Percentiles rank a stretch among this genome's conserved stretches.
phyloP scores from a whole-genome alignment of 2,329 filamentous ascomycete species.

The Sporothrix phasma region DNA sequence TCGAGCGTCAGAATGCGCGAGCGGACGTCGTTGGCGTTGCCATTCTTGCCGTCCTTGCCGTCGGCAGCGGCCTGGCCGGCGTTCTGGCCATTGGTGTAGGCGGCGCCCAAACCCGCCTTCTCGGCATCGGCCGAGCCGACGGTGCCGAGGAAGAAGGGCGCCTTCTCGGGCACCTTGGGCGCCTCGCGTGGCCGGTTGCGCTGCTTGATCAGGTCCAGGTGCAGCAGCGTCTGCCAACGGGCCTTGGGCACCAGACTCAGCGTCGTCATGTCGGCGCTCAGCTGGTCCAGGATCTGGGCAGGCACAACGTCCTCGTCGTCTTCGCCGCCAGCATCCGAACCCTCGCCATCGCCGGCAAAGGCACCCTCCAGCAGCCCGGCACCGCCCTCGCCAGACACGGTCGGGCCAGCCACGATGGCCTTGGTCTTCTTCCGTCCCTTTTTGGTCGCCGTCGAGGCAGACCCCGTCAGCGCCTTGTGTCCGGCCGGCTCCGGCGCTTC shows the following conservation, averaged over 20 bases:
- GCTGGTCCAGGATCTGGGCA: constrained; percentile 58
- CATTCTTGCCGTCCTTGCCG: not conserved
- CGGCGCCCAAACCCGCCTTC: not conserved
- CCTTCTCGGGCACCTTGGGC: constrained; percentile 85
- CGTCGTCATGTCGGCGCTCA: constrained; percentile 74
- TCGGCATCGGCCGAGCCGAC: constrained; percentile 17
- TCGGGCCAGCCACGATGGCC: constrained; percentile 49
- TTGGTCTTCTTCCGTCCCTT: not conserved
- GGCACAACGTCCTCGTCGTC: constrained; percentile 45
- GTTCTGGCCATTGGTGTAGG: constrained; percentile 17
- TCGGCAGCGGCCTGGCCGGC: not conserved
- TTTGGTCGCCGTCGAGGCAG: not conserved
- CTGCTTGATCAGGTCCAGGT: constrained; percentile 84
- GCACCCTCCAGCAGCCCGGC: constrained; percentile 66
- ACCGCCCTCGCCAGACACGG: constrained; percentile 73
- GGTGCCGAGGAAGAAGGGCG: constrained; percentile 42
- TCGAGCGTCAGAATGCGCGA: constrained; percentile 64
- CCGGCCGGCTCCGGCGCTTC: constrained; percentile 24
- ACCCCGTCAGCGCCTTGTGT: not conserved
- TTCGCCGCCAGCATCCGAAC: constrained; percentile 33
- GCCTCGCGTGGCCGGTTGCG: constrained; percentile 91
- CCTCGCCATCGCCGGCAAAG: constrained; percentile 45
- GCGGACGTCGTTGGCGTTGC: constrained; percentile 22
- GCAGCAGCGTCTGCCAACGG: constrained; percentile 86
- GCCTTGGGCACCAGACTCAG: constrained; percentile 82